Base-by-base conservation (phyloP, 2,329 filamentous ascomycete genomes). In the Hypoxylon sp. region DNA sequence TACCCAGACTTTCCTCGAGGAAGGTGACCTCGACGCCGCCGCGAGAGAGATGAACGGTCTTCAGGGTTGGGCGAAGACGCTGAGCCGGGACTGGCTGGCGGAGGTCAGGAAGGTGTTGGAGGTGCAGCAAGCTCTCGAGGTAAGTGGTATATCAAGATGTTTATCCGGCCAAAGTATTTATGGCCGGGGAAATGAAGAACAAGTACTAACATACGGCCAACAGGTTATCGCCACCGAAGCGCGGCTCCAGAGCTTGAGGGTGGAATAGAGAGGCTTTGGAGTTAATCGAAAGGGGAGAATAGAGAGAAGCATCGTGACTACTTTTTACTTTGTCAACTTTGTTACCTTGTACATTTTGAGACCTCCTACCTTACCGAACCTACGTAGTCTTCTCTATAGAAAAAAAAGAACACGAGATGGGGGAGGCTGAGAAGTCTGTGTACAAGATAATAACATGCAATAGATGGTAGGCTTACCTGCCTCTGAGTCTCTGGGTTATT, bases 1-100 rank as follows among this genome's bases (percentile, higher is more conserved):
- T 62, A 94, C 95, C 1, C 93, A 99, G 78, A 92, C 88, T 6
- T 84, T 92, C 67, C 83, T 99, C 17, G 93, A 99, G 78, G 92
- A 98, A 78, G 95, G 95, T 18, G 88, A 97, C 71, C 78, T 99
- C 54, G 95, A 99, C 74, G 88, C 84, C 49, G 95, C 95, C 2
- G 93, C 95, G 11, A 83, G 95, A 64, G 95, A 99, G 79, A 95
- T 99, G 89, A 99, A 98, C 73, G 86, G 88, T 1, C 81, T 99
- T 42, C 84, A 89, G 60, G 95, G 95, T 21, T 99, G 95, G 95
- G 93, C 94, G 43, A 97, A 95, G 83, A 94, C 93, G 35, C 78
- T 99, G 72, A 96, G 91, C 77, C 88, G 90, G 71, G 95, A 99
- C 76, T 99, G 95, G 95, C 78, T 99, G 67, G 84, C 83, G 48